Evolutionary conservation across 805 yeast species (phyloP), one percentile per base, ranked within the genome.

Genomic region (Starmerella potacharoeniae): DNA sequence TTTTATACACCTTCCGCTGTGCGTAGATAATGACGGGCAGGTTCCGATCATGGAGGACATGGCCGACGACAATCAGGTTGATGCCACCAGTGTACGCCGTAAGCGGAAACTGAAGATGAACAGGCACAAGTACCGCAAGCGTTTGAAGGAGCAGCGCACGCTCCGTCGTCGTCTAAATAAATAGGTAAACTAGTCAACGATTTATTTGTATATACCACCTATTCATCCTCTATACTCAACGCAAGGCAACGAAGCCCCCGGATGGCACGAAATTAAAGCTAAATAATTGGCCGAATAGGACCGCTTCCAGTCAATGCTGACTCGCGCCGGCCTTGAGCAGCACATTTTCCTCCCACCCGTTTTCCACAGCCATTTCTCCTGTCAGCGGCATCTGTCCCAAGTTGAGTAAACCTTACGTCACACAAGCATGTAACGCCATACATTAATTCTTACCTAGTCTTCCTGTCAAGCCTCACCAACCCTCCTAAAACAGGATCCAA

Each of bases 41-140:
- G 40, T 46, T 34, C 49, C 49, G 11, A 13, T 37, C 33, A 10
- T 35, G 30, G 34, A 35, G 22, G 39, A 16, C 6, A 35, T 22
- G 13, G 56, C 39, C 30, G 53, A 40, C 8, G 42, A 48, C 16
- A 44, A 22, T 51, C 54, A 64, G 62, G 68, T 62, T 34, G 57
- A 58, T 14, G 63, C 65, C 33, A 71, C 75, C 22, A 65, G 71
- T 48, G 77, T 73, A 40, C 66, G 67, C 60, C 68, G 77, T 50
- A 73, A 73, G 67, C 82, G 98, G 75, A 80, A 86, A 72, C 81
- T 86, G 70, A 91, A 89, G 78, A 93, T 93, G 97, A 93, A 91
- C 80, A 87, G 90, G 69, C 98, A 93, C 73, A 93, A 93, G 76
- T 77, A 88, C 69, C 85, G 93, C 75, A 93, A 93, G 83, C 86